Percentiles rank a stretch among this genome's conserved stretches.
Conservation (phyloP, 306 rosid species). For the Gastrolobium villosum region DNA sequence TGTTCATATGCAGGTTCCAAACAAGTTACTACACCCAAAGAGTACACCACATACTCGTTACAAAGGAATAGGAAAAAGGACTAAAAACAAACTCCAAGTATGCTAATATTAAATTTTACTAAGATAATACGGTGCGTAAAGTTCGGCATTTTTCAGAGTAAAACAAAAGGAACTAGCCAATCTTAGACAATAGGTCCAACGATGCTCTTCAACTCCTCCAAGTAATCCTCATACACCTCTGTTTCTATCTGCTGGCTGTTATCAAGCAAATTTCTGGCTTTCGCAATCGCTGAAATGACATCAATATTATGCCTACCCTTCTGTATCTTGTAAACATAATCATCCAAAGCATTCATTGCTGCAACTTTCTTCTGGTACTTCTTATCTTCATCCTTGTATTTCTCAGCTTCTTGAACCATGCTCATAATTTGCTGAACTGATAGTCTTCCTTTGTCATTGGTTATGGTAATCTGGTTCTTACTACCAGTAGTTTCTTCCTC, state of each 20-base stretch:
- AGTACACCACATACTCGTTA: too few relatives aligned
- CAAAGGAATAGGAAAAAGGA: too few relatives aligned
- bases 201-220: conserved; percentile 45
- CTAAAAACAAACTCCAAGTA: too few relatives aligned
- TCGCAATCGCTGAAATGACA: conserved; percentile 47
- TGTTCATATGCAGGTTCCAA: too few relatives aligned
- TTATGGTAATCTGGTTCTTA: conserved; percentile 49
- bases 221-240: background rate
- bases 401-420: conserved; percentile 59
- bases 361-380: conserved; percentile 45
- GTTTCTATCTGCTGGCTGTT: background rate
- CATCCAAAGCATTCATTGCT: conserved; percentile 49
- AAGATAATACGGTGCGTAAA: too few relatives aligned
- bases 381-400: conserved; percentile 53
- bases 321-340: conserved; percentile 49
- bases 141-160: background rate
- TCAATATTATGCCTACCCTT: background rate
- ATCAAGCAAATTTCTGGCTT: conserved; percentile 51
- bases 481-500: conserved; percentile 51
- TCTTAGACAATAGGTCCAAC: background rate
- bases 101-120: too few relatives aligned
- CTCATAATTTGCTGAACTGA: conserved; percentile 49
- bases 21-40: too few relatives aligned
- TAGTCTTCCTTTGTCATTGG: conserved; percentile 53
- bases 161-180: background rate